Conservation (phyloP, 495 filamentous ascomycete genomes). For the Trichocladium uniseriatum region DNA sequence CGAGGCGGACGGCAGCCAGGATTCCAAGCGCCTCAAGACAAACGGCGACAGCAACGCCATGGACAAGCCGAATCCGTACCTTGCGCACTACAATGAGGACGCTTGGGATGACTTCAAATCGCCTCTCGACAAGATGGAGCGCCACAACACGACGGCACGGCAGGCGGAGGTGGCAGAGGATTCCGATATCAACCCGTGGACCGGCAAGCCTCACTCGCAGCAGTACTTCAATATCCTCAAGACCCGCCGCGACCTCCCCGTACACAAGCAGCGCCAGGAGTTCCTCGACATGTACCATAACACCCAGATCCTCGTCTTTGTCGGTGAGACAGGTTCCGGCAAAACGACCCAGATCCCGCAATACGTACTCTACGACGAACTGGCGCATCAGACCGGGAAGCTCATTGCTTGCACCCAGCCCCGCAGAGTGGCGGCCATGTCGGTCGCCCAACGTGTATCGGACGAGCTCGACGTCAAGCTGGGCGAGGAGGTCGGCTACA, state of each 20-base stretch:
- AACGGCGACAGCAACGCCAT: conserved; percentile 25
- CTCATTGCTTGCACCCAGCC: conserved; percentile 97
- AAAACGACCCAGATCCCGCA: conserved; percentile 99
- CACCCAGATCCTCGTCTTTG: conserved; percentile 92
- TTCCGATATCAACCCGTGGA: conserved; percentile 80
- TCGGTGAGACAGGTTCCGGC: conserved; percentile 97
- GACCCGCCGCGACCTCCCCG: conserved; percentile 74
- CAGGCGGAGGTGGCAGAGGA: conserved; percentile 68
- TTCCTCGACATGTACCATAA: conserved; percentile 88
- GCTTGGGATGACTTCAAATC: conserved; percentile 34
- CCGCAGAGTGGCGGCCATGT: conserved; percentile 97
- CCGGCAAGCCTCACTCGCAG: conserved; percentile 57
- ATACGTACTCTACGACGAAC: conserved; percentile 94
- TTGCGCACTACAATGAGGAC: conserved; percentile 75
- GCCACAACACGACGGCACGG: conserved; percentile 72
- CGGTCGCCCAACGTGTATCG: conserved; percentile 95
- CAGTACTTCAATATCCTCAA: conserved; percentile 86
- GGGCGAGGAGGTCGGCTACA: conserved; percentile 96
- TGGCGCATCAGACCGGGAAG: conserved; percentile 73
- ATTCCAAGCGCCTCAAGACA: conserved; percentile 28
- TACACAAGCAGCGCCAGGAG: conserved; percentile 84
- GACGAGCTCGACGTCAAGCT: conserved; percentile 91
- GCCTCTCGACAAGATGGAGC: conserved; percentile 55
- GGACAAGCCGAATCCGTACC: conserved; percentile 63
- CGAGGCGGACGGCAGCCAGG: conserved; percentile 20